These are phyloP conservation scores for Picochlorum sp. DNA, from an alignment of 139 green algal genomes.

Conservation along the genomic window DNA sequence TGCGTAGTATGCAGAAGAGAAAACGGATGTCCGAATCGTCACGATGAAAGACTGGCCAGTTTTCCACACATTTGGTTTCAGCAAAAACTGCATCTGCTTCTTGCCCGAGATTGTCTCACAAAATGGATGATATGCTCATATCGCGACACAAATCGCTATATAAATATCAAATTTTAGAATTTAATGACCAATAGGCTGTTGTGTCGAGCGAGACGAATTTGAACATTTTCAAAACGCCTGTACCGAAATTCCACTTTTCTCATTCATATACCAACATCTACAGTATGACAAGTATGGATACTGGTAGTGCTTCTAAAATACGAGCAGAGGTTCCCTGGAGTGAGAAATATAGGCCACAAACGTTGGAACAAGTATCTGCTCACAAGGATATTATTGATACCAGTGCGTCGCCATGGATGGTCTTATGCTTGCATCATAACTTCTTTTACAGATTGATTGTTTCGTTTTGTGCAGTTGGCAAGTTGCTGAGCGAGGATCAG, in stretches of 20 bases:
- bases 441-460: background rate
- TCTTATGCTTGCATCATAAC: too few species aligned
- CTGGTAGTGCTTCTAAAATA: constrained; percentile 1
- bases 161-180: too few species aligned
- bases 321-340: constrained; percentile 59
- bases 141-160: too few species aligned
- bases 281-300: background rate
- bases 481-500: constrained; percentile 39
- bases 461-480: constrained; percentile 20
- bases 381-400: constrained; percentile 98
- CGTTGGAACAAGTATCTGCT: constrained; percentile 85
- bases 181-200: too few species aligned
- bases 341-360: constrained; percentile 92
- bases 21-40: too few species aligned
- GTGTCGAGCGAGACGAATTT: background rate
- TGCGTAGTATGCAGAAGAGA: too few species aligned
- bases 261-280: background rate
- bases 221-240: background rate
- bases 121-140: too few species aligned
- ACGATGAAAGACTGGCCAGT: too few species aligned
- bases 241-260: too few species aligned
- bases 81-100: too few species aligned
- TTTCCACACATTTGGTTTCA: too few species aligned
- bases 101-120: too few species aligned
- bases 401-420: constrained; percentile 38